These are phyloP conservation scores for Paraglomus brasilianum DNA, from an alignment of 192 early-diverging fungal species.

Conservation along the genomic window DNA sequence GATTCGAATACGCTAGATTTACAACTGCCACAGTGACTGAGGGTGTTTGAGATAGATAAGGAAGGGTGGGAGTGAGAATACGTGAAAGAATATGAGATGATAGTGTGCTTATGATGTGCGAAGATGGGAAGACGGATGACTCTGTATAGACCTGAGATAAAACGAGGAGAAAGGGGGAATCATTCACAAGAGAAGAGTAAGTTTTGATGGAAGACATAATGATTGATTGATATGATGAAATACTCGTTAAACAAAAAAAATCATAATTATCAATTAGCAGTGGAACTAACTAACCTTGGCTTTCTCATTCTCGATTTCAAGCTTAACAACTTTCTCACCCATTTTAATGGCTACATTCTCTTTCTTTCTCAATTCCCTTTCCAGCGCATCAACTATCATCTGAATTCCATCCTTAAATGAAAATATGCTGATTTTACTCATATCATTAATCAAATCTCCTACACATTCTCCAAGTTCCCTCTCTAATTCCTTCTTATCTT, in stretches of 20 bases:
- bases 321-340: conserved; percentile 42
- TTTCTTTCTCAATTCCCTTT: conserved; percentile 43
- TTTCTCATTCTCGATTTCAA: conserved; percentile 39
- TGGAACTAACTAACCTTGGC: conserved; percentile 41
- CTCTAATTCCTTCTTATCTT: conserved; percentile 37
- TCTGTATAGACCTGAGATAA: conserved; percentile 35
- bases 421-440: conserved; percentile 72
- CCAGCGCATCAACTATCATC: conserved; percentile 60
- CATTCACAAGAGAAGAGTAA: not conserved
- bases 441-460: conserved; percentile 56
- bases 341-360: conserved; percentile 61
- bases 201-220: not conserved
- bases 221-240: too few relatives aligned
- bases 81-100: conserved; percentile 53
- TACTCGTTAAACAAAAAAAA: too few relatives aligned
- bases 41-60: conserved; percentile 61
- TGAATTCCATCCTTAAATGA: conserved; percentile 81
- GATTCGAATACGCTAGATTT: conserved; percentile 67
- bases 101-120: conserved; percentile 70
- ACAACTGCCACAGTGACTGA: conserved; percentile 81
- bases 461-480: conserved; percentile 32
- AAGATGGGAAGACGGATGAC: conserved; percentile 38
- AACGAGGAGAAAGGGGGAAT: not conserved
- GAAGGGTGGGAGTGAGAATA: conserved; percentile 45
- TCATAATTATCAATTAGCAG: not conserved